phyloP scores from a whole-genome alignment of 2,329 filamentous ascomycete genomes.

The Sporothrix pallida region DNA sequence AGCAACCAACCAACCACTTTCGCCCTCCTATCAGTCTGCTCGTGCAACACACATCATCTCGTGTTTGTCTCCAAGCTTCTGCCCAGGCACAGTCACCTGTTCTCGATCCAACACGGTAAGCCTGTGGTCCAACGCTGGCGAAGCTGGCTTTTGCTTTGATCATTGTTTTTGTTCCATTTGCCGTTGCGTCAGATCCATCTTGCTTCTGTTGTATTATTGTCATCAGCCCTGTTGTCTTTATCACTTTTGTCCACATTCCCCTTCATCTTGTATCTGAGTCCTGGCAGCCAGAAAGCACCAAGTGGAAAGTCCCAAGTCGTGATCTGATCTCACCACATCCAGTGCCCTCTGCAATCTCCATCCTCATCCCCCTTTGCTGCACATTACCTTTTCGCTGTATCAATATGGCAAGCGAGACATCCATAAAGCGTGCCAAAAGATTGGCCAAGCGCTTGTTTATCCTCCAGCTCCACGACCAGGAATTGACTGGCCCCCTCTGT shows the following conservation, averaged over 20 bases:
- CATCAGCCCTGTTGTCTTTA: neutral
- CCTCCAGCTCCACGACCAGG: constrained; percentile 33
- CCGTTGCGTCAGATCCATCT: neutral
- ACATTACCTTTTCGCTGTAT: neutral
- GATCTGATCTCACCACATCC: neutral
- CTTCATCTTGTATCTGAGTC: neutral
- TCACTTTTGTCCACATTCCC: neutral
- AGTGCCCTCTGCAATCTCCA: neutral
- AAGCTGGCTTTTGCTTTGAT: neutral
- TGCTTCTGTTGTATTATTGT: neutral
- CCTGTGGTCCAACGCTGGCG: constrained; percentile 9
- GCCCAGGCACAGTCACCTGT: neutral
- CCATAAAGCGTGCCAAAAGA: constrained; percentile 34
- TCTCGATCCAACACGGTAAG: constrained; percentile 24
- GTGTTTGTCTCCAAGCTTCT: neutral
- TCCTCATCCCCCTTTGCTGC: too few relatives aligned
- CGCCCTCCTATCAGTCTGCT: constrained; percentile 15
- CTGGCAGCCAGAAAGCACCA: neutral
- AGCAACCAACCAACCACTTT: neutral
- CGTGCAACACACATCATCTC: constrained; percentile 6
- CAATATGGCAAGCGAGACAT: constrained; percentile 21
- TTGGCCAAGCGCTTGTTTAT: constrained; percentile 34
- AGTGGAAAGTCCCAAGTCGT: neutral
- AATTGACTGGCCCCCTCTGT: constrained; percentile 35
- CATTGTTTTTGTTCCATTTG: neutral